Evolutionary conservation across 129 eudicot species (phyloP).

Genomic region (Chrysanthemum makinoi): DNA sequence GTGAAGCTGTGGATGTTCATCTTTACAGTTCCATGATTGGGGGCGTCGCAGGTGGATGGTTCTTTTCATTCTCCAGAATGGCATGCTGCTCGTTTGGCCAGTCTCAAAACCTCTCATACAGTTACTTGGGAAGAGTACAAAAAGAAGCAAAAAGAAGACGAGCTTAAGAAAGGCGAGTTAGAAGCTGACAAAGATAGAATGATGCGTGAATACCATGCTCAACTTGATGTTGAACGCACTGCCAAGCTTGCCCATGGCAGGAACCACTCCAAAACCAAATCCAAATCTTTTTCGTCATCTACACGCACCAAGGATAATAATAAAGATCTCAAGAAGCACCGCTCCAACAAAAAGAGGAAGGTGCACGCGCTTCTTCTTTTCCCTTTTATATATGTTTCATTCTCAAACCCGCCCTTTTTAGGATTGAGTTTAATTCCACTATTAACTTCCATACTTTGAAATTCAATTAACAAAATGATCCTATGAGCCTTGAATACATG

Average conservation of each 20-base stretch:
- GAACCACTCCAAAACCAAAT: constrained; percentile 66
- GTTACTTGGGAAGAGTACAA: constrained; percentile 98
- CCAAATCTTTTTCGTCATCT: constrained; percentile 26
- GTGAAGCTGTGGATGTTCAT: no score
- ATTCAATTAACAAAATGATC: not conserved
- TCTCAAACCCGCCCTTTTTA: not conserved
- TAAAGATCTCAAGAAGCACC: constrained; percentile 71
- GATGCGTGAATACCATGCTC: constrained; percentile 97
- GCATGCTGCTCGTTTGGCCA: constrained; percentile 99
- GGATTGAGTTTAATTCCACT: not conserved
- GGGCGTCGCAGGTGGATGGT: constrained; percentile 99
- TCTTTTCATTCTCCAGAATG: constrained; percentile 99
- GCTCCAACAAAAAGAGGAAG: constrained; percentile 90
- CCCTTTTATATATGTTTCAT: constrained; percentile 1
- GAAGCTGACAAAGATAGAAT: constrained; percentile 97
- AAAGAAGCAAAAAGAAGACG: constrained; percentile 98
- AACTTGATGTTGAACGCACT: constrained; percentile 95
- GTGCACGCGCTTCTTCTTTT: constrained; percentile 32
- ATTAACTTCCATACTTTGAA: not conserved
- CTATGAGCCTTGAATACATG: not conserved
- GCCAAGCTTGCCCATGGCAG: constrained; percentile 87
- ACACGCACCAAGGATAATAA: constrained; percentile 71
- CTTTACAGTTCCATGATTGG: no score
- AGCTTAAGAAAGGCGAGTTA: constrained; percentile 75
- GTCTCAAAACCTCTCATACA: constrained; percentile 92